Evolutionary conservation across 1,139 yeast species (phyloP).

Genomic region (Kurtzmaniella quercitrusa): DNA sequence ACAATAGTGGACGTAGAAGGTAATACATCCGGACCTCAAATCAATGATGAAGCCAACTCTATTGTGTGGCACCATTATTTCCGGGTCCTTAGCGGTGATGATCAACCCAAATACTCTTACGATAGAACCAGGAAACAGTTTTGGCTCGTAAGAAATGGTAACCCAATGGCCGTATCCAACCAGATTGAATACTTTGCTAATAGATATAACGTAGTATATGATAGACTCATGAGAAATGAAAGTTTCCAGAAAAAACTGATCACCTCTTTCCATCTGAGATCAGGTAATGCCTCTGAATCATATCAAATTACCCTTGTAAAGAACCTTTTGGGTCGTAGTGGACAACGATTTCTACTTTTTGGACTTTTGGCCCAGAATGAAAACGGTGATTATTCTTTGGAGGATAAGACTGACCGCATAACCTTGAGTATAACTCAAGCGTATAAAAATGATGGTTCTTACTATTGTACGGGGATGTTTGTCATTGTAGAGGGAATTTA

Average conservation of each 20-base stretch:
- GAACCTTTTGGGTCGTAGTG: constrained; percentile 81
- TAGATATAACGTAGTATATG: constrained; percentile 60
- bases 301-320: constrained; percentile 72
- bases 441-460: constrained; percentile 61
- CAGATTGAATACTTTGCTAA: constrained; percentile 27
- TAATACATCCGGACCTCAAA: constrained; percentile 26
- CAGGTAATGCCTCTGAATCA: constrained; percentile 15
- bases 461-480: constrained; percentile 75
- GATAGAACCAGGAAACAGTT: constrained; percentile 67
- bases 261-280: constrained; percentile 27
- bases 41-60: constrained; percentile 20
- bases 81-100: constrained; percentile 57
- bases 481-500: constrained; percentile 84
- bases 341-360: constrained; percentile 67
- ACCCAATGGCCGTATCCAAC: constrained; percentile 8
- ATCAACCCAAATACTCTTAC: constrained; percentile 64
- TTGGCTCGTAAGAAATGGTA: constrained; percentile 22
- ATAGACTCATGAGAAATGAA: constrained; percentile 73
- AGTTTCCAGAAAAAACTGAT: constrained; percentile 54
- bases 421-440: constrained; percentile 67
- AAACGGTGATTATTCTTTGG: constrained; percentile 69
- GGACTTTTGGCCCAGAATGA: constrained; percentile 67
- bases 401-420: constrained; percentile 79
- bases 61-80: constrained; percentile 74
- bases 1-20: constrained; percentile 25